Conservation (phyloP, 164 flowering plant species). For the Buxus sempervirens region DNA sequence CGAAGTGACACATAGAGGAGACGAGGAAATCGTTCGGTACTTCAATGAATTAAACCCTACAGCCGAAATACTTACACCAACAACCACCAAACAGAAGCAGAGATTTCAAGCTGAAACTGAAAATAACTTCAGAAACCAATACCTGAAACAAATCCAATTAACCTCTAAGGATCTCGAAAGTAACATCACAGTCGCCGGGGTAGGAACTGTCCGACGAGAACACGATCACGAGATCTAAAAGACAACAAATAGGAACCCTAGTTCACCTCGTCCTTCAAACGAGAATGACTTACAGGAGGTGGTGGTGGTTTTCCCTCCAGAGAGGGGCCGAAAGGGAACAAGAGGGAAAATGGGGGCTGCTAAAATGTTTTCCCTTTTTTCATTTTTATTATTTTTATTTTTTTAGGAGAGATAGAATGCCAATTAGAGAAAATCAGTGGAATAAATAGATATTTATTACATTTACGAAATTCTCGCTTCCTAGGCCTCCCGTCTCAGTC, state of each 20-base stretch:
- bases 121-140: neutral
- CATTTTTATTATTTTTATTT: neutral
- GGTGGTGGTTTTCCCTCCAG: constrained; percentile 38
- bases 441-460: constrained; percentile 11
- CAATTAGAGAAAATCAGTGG: neutral
- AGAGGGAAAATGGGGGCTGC: constrained; percentile 31
- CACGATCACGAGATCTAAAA: neutral
- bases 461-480: neutral
- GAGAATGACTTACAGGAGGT: neutral
- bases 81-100: neutral
- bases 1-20: too few relatives aligned
- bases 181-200: neutral
- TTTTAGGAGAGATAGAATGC: constrained; percentile 4
- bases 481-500: too few relatives aligned
- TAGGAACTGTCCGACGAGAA: neutral
- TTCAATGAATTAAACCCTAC: too few relatives aligned
- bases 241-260: constrained; percentile 11
- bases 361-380: neutral
- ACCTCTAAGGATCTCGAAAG: neutral
- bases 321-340: constrained; percentile 34
- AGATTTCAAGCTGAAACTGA: neutral
- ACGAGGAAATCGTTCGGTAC: too few relatives aligned
- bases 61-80: neutral
- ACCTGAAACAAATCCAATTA: constrained; percentile 2
- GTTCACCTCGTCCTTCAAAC: neutral